Percentiles rank a stretch among this genome's conserved stretches.
Conservation (phyloP, 305 asterid genomes). For the Andrographis paniculata region DNA sequence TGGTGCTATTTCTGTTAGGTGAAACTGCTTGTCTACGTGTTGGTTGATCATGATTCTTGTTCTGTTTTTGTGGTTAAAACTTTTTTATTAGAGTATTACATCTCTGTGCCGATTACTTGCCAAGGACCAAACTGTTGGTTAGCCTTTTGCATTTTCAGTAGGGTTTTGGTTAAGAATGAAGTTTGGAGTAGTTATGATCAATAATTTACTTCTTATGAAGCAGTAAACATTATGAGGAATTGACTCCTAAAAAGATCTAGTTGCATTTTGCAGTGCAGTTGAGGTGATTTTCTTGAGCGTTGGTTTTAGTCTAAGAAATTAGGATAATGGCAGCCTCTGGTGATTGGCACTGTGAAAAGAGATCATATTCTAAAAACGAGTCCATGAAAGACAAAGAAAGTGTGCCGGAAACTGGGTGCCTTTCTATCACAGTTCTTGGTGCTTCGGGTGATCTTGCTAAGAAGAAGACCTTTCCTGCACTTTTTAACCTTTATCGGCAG, state of each 20-base stretch:
- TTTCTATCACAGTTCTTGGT: conserved; percentile 84
- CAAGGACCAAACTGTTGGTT: conserved; percentile 2
- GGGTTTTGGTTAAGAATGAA: background rate
- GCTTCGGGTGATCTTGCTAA: conserved; percentile 99
- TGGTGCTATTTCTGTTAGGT: conserved; percentile 16
- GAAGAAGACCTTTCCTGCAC: conserved; percentile 97
- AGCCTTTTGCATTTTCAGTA: background rate
- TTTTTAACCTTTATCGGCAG: conserved; percentile 86
- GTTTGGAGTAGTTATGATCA: background rate
- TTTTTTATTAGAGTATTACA: background rate
- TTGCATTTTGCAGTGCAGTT: conserved; percentile 6
- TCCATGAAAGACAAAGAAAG: conserved; percentile 40
- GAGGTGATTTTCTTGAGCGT: background rate
- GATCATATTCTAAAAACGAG: conserved; percentile 37
- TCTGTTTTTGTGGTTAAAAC: background rate
- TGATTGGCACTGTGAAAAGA: conserved; percentile 62
- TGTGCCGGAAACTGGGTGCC: conserved; percentile 64
- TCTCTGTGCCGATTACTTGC: conserved; percentile 1
- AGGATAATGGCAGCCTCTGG: conserved; percentile 33
- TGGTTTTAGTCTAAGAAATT: background rate
- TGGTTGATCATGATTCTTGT: conserved; percentile 17
- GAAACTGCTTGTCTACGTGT: conserved; percentile 9
- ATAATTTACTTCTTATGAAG: background rate
- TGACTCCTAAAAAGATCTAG: background rate
- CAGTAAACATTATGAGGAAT: background rate